Conservation (phyloP, 2,329 filamentous ascomycete species). For the Grosmannia huntii region DNA sequence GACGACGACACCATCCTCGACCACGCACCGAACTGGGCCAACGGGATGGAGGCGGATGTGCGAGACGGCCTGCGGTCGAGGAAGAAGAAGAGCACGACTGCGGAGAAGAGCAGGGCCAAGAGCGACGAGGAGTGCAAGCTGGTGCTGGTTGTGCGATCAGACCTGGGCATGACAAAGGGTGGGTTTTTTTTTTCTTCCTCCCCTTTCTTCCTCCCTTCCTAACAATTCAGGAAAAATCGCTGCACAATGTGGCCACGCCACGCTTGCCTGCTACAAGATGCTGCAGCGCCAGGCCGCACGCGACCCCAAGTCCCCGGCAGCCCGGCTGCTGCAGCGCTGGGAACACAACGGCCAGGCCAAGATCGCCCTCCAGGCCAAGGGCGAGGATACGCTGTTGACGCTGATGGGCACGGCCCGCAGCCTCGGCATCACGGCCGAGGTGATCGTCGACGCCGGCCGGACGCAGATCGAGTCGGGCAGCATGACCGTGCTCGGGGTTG, state of each 20-base stretch:
- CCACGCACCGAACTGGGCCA: constrained; percentile 56
- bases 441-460: constrained; percentile 89
- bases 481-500: constrained; percentile 78
- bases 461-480: constrained; percentile 94
- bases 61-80: constrained; percentile 38
- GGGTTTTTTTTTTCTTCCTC: constrained; percentile 16
- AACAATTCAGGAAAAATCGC: constrained; percentile 72
- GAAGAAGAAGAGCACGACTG: not conserved
- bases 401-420: constrained; percentile 68
- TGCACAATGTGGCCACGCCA: constrained; percentile 91
- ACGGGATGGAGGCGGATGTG: constrained; percentile 45
- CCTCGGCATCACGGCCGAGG: constrained; percentile 73
- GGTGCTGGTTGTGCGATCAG: constrained; percentile 81
- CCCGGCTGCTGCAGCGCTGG: constrained; percentile 66
- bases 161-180: constrained; percentile 97
- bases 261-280: constrained; percentile 90
- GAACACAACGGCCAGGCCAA: constrained; percentile 81
- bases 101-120: constrained; percentile 22
- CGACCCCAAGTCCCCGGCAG: constrained; percentile 38
- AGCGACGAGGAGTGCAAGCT: constrained; percentile 79
- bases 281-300: constrained; percentile 44
- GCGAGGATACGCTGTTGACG: constrained; percentile 66
- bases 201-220: not conserved
- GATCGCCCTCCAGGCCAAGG: constrained; percentile 81
- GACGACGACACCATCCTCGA: constrained; percentile 49